phyloP scores from a whole-genome alignment of 1,284 basidiomycete genomes.

The Sutorius eximius region DNA sequence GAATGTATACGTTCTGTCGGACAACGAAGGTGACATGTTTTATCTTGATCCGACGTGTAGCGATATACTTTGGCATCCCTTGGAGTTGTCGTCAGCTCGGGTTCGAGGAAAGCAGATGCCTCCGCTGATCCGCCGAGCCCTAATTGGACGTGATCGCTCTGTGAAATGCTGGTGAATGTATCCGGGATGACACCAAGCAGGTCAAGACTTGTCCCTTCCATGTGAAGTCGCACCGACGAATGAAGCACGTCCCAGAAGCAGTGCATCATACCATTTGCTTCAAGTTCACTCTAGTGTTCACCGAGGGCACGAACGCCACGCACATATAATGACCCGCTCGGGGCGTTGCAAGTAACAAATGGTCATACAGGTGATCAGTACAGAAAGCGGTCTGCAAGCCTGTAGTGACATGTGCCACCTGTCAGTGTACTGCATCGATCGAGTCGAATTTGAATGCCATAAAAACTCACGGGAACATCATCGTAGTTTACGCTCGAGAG shows the following conservation, averaged over 20 bases:
- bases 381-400: background rate
- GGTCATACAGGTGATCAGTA: background rate
- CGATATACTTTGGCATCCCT: conserved; percentile 11
- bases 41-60: conserved; percentile 3
- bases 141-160: background rate
- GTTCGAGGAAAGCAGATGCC: background rate
- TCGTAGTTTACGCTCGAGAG: background rate
- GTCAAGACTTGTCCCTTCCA: background rate
- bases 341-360: background rate
- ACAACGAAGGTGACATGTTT: conserved; percentile 12
- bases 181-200: too few relatives aligned
- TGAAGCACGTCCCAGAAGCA: background rate
- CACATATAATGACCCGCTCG: background rate
- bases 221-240: background rate
- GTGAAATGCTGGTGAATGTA: background rate
- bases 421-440: background rate
- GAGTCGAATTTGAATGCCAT: background rate
- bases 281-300: background rate
- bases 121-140: background rate
- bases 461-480: background rate
- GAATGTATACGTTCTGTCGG: background rate
- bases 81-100: background rate
- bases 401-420: conserved; percentile 1
- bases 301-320: background rate
- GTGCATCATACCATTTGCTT: background rate